Percentiles rank a stretch among this genome's conserved stretches.
Evolutionary conservation across 768 basidiomycete genomes (phyloP).

Genomic region (Auriscalpium microsporum): DNA sequence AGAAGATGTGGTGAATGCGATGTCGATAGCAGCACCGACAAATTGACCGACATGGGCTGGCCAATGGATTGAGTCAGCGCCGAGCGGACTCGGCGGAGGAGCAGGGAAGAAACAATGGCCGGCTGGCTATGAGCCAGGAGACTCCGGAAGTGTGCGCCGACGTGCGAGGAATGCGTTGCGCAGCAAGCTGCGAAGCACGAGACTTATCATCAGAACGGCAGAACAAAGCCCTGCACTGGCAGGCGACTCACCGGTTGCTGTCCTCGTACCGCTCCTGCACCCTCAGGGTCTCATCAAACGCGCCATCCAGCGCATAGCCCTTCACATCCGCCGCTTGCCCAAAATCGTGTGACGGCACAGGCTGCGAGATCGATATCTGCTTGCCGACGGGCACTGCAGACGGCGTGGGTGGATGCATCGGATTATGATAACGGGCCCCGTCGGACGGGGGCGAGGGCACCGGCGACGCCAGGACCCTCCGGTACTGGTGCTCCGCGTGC

Average conservation of each 20-base stretch:
- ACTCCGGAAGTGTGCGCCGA: conserved; percentile 25
- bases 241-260: conserved; percentile 46
- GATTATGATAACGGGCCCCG: not conserved
- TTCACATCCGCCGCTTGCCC: not conserved
- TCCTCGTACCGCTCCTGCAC: conserved; percentile 48
- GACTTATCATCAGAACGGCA: conserved; percentile 4
- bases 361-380: not conserved
- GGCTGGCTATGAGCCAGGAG: not conserved
- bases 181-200: conserved; percentile 37
- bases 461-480: conserved; percentile 34
- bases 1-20: too few species aligned
- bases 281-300: conserved; percentile 3
- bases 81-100: too few species aligned
- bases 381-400: not conserved
- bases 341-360: not conserved
- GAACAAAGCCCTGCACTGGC: not conserved
- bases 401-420: not conserved
- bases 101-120: not conserved
- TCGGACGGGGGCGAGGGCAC: not conserved
- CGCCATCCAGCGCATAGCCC: not conserved
- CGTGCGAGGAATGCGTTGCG: conserved; percentile 61
- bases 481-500: conserved; percentile 60
- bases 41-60: too few species aligned
- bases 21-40: too few species aligned
- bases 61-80: too few species aligned